Evolutionary conservation across 2,329 filamentous ascomycete species (phyloP), one percentile per base, ranked within the genome.

Genomic region (Penicillium sp.): DNA sequence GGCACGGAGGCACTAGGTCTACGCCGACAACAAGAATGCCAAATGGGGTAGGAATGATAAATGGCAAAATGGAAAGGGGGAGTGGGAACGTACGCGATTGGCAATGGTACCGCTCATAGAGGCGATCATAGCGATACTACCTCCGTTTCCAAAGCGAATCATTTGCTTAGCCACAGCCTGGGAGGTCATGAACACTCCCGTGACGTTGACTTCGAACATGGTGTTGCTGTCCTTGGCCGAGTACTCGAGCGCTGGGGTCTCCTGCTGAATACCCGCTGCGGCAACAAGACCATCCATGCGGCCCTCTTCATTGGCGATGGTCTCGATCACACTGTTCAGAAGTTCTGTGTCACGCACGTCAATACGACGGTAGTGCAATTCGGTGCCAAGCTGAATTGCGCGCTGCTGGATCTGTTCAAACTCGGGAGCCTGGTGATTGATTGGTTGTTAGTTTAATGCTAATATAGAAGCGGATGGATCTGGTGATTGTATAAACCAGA

Each of bases 211-310:
- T 61, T 83, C 81, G 58, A 86, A 81, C 82, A 86, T 86, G 54
- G 75, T 79, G 62, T 85, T 85, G 52, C 81, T 78, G 62, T 86
- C 83, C 66, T 84, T 80, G 50, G 80, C 77, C 2, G 79, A 78
- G 70, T 96, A 95, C 46, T 96, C 90, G 52, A 96, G 78, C 1
- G 92, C 91, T 0, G 89, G 76, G 0, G 86, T 91, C 75, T 95
- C 90, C 73, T 95, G 88, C 75, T 96, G 90, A 39, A 85, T 77
- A 1, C 86, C 87, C 0, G 87, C 87, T 0, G 86, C 86, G 0
- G 86, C 86, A 46, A 96, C 84, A 52, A 96, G 76, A 0, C 91
- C 91, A 68, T 96, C 90, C 58, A 96, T 75, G 16, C 88, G 83
- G 6, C 87, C 87, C 60, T 91, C 83, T 56, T 82, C 75, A 48